phyloP scores from a whole-genome alignment of 2,329 filamentous ascomycete species.

The Aspergillus niger region DNA sequence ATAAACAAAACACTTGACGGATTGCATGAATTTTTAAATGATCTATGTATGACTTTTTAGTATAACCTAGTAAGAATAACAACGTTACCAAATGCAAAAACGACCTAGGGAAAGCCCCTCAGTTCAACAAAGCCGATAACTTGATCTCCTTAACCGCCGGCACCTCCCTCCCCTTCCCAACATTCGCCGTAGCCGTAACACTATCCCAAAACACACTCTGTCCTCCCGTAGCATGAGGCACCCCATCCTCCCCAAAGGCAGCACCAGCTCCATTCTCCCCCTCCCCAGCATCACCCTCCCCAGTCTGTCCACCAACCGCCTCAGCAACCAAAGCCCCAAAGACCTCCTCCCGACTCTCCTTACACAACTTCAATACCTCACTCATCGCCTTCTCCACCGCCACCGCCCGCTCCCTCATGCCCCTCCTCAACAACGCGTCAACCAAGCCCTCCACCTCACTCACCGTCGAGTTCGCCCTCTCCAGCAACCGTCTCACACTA shows the following conservation, averaged over 20 bases:
- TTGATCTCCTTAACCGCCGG: slow-evolving; percentile 56
- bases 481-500: slow-evolving; percentile 78
- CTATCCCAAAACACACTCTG: slow-evolving; percentile 46
- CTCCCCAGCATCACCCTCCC: slow-evolving; percentile 23
- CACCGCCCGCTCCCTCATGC: slow-evolving; percentile 83
- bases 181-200: slow-evolving; percentile 38
- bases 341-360: slow-evolving; percentile 68
- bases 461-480: slow-evolving; percentile 72
- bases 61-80: not conserved
- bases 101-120: not conserved
- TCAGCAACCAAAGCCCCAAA: slow-evolving; percentile 51
- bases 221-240: slow-evolving; percentile 18
- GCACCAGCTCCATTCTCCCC: slow-evolving; percentile 7
- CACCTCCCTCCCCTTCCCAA: slow-evolving; percentile 44
- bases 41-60: slow-evolving; percentile 9
- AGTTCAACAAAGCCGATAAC: slow-evolving; percentile 42
- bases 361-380: slow-evolving; percentile 73
- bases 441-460: slow-evolving; percentile 75
- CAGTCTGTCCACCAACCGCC: slow-evolving; percentile 13
- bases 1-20: not conserved
- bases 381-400: slow-evolving; percentile 73
- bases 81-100: not conserved
- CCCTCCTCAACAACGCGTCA: slow-evolving; percentile 72
- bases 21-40: not conserved
- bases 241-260: slow-evolving; percentile 23